Conservation (phyloP, 1,284 basidiomycete species). For the Ustilago esculenta region DNA sequence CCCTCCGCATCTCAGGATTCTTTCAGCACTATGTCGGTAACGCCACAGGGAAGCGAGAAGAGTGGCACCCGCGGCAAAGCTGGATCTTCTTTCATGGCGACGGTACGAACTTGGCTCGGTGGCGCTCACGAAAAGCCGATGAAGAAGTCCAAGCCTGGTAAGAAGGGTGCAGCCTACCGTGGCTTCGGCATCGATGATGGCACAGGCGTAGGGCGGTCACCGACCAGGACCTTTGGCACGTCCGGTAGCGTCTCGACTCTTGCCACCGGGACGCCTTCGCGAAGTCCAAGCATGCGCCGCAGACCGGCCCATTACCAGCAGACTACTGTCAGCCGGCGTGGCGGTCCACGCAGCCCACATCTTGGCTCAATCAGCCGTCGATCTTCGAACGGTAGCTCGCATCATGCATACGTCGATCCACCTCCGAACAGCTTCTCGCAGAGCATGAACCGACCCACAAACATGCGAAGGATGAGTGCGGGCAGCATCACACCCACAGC, state of each 20-base stretch:
- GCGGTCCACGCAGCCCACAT: constrained; percentile 38
- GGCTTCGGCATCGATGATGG: constrained; percentile 30
- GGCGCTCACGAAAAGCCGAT: constrained; percentile 78
- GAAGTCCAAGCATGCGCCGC: constrained; percentile 30
- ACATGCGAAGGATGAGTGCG: constrained; percentile 52
- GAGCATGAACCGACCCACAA: constrained; percentile 41
- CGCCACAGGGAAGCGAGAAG: constrained; percentile 45
- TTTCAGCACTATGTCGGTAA: constrained; percentile 49
- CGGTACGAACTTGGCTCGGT: constrained; percentile 84
- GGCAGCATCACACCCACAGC: constrained; percentile 62
- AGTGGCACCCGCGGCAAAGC: constrained; percentile 24
- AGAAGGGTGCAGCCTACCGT: constrained; percentile 72
- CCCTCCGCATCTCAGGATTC: constrained; percentile 53
- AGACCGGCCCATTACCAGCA: constrained; percentile 34
- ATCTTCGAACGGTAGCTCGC: constrained; percentile 48
- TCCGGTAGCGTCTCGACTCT: constrained; percentile 22
- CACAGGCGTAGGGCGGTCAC: constrained; percentile 11
- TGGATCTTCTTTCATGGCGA: constrained; percentile 54
- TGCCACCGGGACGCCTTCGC: constrained; percentile 15
- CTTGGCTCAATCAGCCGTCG: constrained; percentile 46
- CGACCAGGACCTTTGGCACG: constrained; percentile 12
- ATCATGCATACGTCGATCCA: constrained; percentile 21
- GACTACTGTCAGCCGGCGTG: constrained; percentile 15
- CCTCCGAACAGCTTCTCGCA: constrained; percentile 33
- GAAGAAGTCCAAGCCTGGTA: constrained; percentile 79